phyloP scores from a whole-genome alignment of 2,329 filamentous ascomycete genomes.

The Spiromastix sp. region DNA sequence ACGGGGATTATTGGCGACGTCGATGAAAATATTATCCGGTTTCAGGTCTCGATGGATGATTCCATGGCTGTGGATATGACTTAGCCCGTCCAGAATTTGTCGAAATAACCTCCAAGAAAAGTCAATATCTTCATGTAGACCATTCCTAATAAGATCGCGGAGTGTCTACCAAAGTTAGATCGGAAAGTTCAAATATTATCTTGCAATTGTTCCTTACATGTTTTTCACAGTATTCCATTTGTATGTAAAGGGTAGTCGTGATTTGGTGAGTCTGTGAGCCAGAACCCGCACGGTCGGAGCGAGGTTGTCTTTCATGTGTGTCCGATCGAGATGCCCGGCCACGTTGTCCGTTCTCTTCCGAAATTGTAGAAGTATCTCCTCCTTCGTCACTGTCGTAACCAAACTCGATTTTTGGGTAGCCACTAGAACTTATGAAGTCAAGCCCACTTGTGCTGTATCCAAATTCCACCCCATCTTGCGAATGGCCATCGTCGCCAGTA shows the following conservation, averaged over 20 bases:
- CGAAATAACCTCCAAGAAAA: slow-evolving; percentile 86
- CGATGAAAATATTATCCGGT: slow-evolving; percentile 95
- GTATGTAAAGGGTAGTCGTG: slow-evolving; percentile 80
- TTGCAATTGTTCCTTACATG: slow-evolving; percentile 41
- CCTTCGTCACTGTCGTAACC: slow-evolving; percentile 45
- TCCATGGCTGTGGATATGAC: slow-evolving; percentile 78
- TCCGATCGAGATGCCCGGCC: slow-evolving; percentile 7
- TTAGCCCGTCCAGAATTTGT: slow-evolving; percentile 80
- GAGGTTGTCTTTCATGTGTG: slow-evolving; percentile 20
- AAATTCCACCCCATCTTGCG: slow-evolving; percentile 44
- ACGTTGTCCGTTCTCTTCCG: slow-evolving; percentile 14
- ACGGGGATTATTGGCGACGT: slow-evolving; percentile 78
- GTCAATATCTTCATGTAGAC: slow-evolving; percentile 60
- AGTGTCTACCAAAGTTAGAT: slow-evolving; percentile 49
- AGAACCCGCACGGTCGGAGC: slow-evolving; percentile 33
- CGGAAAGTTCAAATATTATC: neutral
- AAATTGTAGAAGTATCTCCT: slow-evolving; percentile 25
- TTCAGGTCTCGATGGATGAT: slow-evolving; percentile 96
- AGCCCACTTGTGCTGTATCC: slow-evolving; percentile 66
- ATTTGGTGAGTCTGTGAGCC: slow-evolving; percentile 43
- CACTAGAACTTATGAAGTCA: slow-evolving; percentile 86
- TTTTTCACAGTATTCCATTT: slow-evolving; percentile 98
- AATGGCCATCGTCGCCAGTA: slow-evolving; percentile 20
- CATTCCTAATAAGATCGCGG: slow-evolving; percentile 72
- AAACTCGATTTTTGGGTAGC: slow-evolving; percentile 67